A percentile compares a stretch with the other conserved stretches of the same genome.
Evolutionary conservation across 2,329 filamentous ascomycete species (phyloP).

Genomic region (Penicillium oxalicum): DNA sequence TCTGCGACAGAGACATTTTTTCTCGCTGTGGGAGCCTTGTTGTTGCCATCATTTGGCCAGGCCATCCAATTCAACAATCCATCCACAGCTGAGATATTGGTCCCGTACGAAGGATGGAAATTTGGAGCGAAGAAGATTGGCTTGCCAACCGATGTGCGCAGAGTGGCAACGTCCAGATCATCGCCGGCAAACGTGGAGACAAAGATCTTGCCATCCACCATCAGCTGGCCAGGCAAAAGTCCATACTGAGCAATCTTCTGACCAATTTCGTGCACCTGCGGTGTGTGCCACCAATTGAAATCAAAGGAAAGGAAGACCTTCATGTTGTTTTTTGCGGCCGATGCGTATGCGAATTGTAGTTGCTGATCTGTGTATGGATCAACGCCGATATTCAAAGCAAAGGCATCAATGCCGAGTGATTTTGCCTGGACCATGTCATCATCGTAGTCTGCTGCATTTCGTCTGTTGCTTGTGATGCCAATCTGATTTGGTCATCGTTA

Average conservation of each 20-base stretch:
- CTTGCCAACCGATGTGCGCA: conserved; percentile 40
- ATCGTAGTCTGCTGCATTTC: conserved; percentile 42
- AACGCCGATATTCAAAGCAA: conserved; percentile 47
- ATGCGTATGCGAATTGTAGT: conserved; percentile 45
- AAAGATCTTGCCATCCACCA: conserved; percentile 46
- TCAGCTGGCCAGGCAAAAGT: conserved; percentile 42
- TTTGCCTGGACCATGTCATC: conserved; percentile 45
- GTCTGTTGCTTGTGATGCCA: conserved; percentile 42
- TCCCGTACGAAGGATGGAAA: conserved; percentile 40
- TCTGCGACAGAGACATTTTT: conserved; percentile 38
- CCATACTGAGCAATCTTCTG: conserved; percentile 45
- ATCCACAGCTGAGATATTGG: conserved; percentile 34
- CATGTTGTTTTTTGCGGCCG: conserved; percentile 43
- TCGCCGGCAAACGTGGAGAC: conserved; percentile 51
- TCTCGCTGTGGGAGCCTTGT: conserved; percentile 44
- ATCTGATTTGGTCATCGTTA: conserved; percentile 26
- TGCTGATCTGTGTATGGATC: conserved; percentile 42
- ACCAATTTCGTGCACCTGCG: conserved; percentile 39
- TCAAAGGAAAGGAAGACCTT: conserved; percentile 55
- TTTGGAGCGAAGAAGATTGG: conserved; percentile 48
- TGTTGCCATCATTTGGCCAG: conserved; percentile 41
- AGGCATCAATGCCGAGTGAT: conserved; percentile 43
- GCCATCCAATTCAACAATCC: conserved; percentile 42
- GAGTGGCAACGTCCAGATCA: conserved; percentile 40
- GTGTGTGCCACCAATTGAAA: conserved; percentile 45